phyloP scores from a whole-genome alignment of 2,329 filamentous ascomycete species.

The Polychaeton citri region DNA sequence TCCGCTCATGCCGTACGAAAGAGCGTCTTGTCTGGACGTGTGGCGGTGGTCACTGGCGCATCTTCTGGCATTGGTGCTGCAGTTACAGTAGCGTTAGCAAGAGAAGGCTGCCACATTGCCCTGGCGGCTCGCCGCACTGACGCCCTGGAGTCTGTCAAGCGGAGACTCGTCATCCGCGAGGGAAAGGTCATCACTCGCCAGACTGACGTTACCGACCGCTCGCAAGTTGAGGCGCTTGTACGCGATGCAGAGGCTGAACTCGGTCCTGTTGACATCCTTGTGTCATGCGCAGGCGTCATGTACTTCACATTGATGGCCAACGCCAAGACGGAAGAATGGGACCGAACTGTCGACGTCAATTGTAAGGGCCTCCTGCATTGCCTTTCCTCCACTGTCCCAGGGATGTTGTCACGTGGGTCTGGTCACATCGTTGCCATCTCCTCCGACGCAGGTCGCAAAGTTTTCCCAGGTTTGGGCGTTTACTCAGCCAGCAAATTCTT shows the following conservation, averaged over 20 bases:
- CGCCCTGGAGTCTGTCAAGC: constrained; percentile 54
- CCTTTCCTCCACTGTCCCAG: constrained; percentile 54
- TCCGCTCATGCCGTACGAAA: constrained; percentile 31
- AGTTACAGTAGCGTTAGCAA: constrained; percentile 53
- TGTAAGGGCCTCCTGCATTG: constrained; percentile 71
- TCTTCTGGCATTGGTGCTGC: constrained; percentile 70
- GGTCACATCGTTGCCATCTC: constrained; percentile 73
- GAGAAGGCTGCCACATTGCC: constrained; percentile 58
- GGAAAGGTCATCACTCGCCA: constrained; percentile 54
- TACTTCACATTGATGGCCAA: constrained; percentile 84
- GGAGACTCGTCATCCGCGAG: constrained; percentile 41
- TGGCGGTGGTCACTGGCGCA: constrained; percentile 66
- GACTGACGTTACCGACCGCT: constrained; percentile 58
- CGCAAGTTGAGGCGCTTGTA: constrained; percentile 55
- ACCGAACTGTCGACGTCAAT: constrained; percentile 72
- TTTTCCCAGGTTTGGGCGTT: constrained; percentile 68
- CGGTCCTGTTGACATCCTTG: constrained; percentile 64
- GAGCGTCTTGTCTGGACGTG: constrained; percentile 52
- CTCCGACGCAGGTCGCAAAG: constrained; percentile 68
- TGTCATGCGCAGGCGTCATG: constrained; percentile 73
- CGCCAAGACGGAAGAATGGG: constrained; percentile 59
- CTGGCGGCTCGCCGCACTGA: constrained; percentile 59
- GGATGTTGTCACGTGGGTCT: constrained; percentile 54
- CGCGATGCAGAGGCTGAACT: constrained; percentile 45
- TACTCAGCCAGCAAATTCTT: constrained; percentile 80